phyloP scores from a whole-genome alignment of 345 rosid species.

The Acer saccharum region DNA sequence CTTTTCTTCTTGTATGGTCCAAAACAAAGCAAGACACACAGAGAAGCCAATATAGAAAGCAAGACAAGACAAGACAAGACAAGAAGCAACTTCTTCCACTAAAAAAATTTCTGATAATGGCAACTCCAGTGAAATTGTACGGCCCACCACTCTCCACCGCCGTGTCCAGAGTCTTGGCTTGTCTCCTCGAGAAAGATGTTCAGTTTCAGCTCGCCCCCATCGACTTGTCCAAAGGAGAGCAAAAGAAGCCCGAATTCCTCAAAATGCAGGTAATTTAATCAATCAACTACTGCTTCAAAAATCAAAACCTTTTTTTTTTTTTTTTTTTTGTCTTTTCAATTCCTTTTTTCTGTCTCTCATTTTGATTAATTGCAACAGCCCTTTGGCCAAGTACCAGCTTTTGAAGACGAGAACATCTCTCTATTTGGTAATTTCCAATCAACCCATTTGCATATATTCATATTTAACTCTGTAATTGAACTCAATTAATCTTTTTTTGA shows the following conservation, averaged over 20 bases:
- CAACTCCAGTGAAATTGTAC: constrained; percentile 62
- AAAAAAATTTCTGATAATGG: constrained; percentile 30
- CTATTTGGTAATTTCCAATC: constrained; percentile 50
- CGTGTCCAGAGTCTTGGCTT: constrained; percentile 62
- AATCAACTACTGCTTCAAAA: neutral
- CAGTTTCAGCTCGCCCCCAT: constrained; percentile 58
- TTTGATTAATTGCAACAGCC: constrained; percentile 38
- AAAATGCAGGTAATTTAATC: constrained; percentile 48
- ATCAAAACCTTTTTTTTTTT: neutral
- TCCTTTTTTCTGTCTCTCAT: neutral
- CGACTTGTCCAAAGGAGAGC: constrained; percentile 60
- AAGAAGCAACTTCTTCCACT: neutral
- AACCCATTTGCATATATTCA: neutral
- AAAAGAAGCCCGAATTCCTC: constrained; percentile 67
- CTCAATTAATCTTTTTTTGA: too few species aligned
- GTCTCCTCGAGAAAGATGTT: constrained; percentile 67
- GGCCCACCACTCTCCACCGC: constrained; percentile 65
- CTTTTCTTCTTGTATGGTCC: constrained; percentile 13
- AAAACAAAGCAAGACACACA: neutral
- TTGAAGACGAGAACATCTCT: constrained; percentile 57
- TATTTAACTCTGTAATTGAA: neutral
- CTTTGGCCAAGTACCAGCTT: constrained; percentile 80
- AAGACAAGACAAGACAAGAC: neutral
- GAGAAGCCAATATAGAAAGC: neutral
- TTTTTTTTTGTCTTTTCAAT: neutral